Conservation (phyloP, 345 rosid species). For the Ceriops zippeliana region DNA sequence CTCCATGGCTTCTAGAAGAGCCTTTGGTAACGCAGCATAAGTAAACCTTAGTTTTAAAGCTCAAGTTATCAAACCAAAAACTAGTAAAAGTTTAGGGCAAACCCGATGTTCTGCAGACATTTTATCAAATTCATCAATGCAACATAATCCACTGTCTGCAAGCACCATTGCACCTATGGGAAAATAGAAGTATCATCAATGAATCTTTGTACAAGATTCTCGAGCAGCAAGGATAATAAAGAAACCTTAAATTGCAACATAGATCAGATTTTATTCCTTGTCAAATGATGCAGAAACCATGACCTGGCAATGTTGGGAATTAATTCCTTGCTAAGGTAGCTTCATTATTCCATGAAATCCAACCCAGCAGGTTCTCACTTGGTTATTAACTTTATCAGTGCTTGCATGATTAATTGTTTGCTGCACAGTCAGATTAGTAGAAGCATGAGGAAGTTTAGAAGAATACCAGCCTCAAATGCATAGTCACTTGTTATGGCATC, state of each 20-base stretch:
- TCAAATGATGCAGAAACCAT: neutral
- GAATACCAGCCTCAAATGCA: conserved; percentile 95
- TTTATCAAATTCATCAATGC: conserved; percentile 98
- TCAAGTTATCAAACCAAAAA: conserved; percentile 17
- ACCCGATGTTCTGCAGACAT: conserved; percentile 98
- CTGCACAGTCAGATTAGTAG: neutral
- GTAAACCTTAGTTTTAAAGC: conserved; percentile 18
- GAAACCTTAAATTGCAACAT: neutral
- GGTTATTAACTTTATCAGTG: neutral
- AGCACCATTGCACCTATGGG: conserved; percentile 96
- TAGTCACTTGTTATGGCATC: conserved; percentile 86
- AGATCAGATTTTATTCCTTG: neutral
- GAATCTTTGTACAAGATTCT: conserved; percentile 3
- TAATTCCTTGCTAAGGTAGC: too few relatives aligned
- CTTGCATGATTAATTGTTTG: too few relatives aligned
- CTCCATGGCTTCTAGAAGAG: conserved; percentile 98
- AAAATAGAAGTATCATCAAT: conserved; percentile 17
- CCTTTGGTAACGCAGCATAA: conserved; percentile 43
- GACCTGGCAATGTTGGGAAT: neutral
- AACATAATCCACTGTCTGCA: conserved; percentile 92
- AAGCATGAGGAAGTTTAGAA: neutral
- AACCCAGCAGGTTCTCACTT: neutral
- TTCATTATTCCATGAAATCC: too few relatives aligned
- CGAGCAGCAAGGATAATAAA: neutral
- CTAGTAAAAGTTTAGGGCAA: conserved; percentile 13